Evolutionary conservation across 768 basidiomycete genomes (phyloP), one percentile per base, ranked within the genome.

Genomic region (Naganishia vishniacii): DNA sequence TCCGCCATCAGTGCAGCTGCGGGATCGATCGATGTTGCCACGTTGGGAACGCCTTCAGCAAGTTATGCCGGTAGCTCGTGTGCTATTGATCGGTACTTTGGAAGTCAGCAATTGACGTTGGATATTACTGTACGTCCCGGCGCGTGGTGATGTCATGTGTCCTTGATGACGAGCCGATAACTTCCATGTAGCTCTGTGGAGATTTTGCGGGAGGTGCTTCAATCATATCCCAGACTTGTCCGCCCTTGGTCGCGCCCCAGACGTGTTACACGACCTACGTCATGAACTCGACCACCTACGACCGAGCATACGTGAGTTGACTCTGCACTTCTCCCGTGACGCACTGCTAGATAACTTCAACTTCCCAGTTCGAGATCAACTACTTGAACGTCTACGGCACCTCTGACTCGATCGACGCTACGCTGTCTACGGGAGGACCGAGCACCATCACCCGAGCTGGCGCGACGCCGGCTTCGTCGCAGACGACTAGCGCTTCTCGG

Each of bases 61-160:
- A 25, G 49, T 15, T 68, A 68, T 48, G 29, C 44, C 15, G 45
- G 32, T 6, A 13, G 42, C 4, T 25, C 47, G 20, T 68, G 67
- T 47, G 58, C 64, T 48, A 65, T 68, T 26, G 32, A 2, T 15
- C 53, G 37, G 59, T 68, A 37, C 59, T 68, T 65, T 40, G 62
- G 66, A 4, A 67, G 74, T 67, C 72, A 77, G 71, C 72, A 65
- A 34, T 59, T 73, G 59, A 68, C 69, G 18, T n/a, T 69, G 25
- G 65, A 72, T 59, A 66, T 65, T 34, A 59, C 62, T 7, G 44
- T 63, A 28, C 9, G 63, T 56, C 20, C 47, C n/a, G 29, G 4
- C 11, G 28, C n/a, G 49, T 34, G 31, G 9, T 8, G 16, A 16
- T 48, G 23, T 20, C 47, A 13, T n/a, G 3, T 18, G 1, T 18